Conservation (phyloP, 2,329 filamentous ascomycete genomes). For the Nothophaeocryptopus gaeumannii region DNA sequence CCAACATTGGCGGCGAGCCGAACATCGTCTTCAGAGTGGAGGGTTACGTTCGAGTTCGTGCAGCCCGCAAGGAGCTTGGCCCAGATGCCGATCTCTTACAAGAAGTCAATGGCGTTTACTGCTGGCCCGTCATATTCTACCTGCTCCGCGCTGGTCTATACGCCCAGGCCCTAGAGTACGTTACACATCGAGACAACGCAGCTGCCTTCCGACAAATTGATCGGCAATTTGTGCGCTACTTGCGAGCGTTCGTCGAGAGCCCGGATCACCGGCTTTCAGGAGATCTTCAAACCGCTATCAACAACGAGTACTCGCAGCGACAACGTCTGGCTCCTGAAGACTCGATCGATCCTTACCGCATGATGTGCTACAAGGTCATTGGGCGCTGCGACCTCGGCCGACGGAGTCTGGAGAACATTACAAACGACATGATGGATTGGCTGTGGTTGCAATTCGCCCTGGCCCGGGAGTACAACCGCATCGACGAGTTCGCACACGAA, state of each 20-base stretch:
- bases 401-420: constrained; percentile 57
- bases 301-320: constrained; percentile 83
- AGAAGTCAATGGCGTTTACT: constrained; percentile 71
- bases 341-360: constrained; percentile 87
- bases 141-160: constrained; percentile 81
- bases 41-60: constrained; percentile 81
- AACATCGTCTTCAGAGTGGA: constrained; percentile 87
- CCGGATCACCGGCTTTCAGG: constrained; percentile 73
- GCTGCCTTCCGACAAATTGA: constrained; percentile 85
- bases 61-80: constrained; percentile 76
- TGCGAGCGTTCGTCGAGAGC: constrained; percentile 76
- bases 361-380: constrained; percentile 97
- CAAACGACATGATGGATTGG: constrained; percentile 63
- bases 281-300: constrained; percentile 81
- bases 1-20: constrained; percentile 83
- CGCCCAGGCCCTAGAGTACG: constrained; percentile 80
- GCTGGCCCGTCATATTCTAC: constrained; percentile 94
- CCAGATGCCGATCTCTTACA: constrained; percentile 71
- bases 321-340: constrained; percentile 80
- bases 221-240: constrained; percentile 82
- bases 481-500: constrained; percentile 61
- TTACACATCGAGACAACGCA: constrained; percentile 63
- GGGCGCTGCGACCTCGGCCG: constrained; percentile 67
- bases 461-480: constrained; percentile 59
- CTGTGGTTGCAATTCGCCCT: constrained; percentile 65